Evolutionary conservation across 306 rosid species (phyloP), one percentile per base, ranked within the genome.

Genomic region (Vigna nakashimae): DNA sequence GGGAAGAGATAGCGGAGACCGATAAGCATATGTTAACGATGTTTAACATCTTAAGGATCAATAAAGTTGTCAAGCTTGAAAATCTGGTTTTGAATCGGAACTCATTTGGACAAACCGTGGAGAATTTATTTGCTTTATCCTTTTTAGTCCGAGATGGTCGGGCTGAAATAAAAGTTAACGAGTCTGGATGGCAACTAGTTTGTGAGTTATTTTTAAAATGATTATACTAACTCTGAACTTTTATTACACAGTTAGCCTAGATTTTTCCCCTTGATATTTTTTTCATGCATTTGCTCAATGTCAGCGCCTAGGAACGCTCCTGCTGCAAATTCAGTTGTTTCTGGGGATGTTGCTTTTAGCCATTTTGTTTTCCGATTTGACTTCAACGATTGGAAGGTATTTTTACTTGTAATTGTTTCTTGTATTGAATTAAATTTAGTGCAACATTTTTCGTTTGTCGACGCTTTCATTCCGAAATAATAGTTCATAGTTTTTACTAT

Each of bases 291-390:
- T 58, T 66, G 12, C 56, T 70, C 66, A 42, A 18, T 71, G 73
- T 9, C 83, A 87, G 90, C 79, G 11, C 90, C 90, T 24, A 87
- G 85, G 78, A 87, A 87, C 70, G 88, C 90, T 76, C 88, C 90
- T 40, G 43, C 83, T 15, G 86, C 90, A 55, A 71, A 57, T 43
- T 45, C 71, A 66, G 68, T 87, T 76, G 51, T n/a, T 58, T 69
- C 85, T 5, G 64, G 22, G 74, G 82, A 73, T 48, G 88, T 85
- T 77, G 36, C 86, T 82, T 43, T 49, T 74, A 84, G 64, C 45
- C 90, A 87, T 65, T 82, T 87, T 70, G 74, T 87, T 24, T 87
- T 87, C 82, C 80, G 90, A 76, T 80, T 82, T 68, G 90, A 87
- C 75, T 87, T 53, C 42, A 73, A 42, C 18, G 90, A 87, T 64